A percentile compares a stretch with the other conserved stretches of the same genome.
Evolutionary conservation across 495 filamentous ascomycete species (phyloP).

Genomic region (Glarea lozoyensis): DNA sequence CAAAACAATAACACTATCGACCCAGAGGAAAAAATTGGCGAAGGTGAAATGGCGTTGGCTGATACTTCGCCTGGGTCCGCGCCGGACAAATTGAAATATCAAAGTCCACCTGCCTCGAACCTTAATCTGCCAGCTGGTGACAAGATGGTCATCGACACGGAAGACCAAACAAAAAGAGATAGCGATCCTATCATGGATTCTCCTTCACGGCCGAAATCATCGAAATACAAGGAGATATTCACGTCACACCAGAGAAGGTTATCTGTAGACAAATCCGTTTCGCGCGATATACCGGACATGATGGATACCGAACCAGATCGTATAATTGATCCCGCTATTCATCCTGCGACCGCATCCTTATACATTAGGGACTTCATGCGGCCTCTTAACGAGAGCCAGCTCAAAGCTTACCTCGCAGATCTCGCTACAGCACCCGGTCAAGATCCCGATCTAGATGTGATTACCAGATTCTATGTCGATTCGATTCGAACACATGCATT

Average conservation of each 20-base stretch:
- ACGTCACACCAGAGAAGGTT: constrained; percentile 14
- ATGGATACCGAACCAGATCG: constrained; percentile 16
- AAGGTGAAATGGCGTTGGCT: neutral
- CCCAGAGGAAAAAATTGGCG: neutral
- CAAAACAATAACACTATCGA: constrained; percentile 8
- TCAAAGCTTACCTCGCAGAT: constrained; percentile 57
- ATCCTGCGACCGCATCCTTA: constrained; percentile 74
- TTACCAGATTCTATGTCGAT: constrained; percentile 72
- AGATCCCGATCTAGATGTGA: constrained; percentile 37
- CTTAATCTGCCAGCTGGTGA: neutral
- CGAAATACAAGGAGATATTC: constrained; percentile 50
- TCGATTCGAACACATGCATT: constrained; percentile 82
- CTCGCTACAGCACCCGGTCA: constrained; percentile 53
- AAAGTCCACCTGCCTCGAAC: neutral
- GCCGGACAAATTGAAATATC: neutral
- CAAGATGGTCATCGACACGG: constrained; percentile 2
- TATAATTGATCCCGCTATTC: constrained; percentile 56
- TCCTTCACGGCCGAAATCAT: constrained; percentile 20
- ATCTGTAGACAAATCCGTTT: constrained; percentile 1
- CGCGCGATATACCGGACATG: constrained; percentile 5
- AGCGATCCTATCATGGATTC: constrained; percentile 4
- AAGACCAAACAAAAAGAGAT: constrained; percentile 1
- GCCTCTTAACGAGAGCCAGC: constrained; percentile 56
- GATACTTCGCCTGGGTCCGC: neutral
- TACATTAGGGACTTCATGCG: constrained; percentile 92